These are phyloP conservation scores for Musa balbisiana DNA, from an alignment of 202 grass and related monocot species.

Conservation along the genomic window DNA sequence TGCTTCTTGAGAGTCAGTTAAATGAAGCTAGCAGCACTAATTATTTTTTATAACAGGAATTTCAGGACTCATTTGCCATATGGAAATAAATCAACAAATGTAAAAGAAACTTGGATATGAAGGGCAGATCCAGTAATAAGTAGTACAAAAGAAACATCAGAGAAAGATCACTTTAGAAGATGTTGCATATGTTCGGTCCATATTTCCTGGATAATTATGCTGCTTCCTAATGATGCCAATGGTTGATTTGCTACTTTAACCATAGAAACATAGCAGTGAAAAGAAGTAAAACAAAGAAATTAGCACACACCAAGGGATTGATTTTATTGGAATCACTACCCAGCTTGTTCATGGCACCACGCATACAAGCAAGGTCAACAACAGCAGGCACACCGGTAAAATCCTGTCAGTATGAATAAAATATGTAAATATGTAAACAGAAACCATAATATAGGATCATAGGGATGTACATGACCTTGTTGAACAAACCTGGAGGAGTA, in stretches of 20 bases:
- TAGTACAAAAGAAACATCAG: too few relatives aligned
- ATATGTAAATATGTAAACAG: constrained; percentile 14
- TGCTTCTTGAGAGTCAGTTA: too few relatives aligned
- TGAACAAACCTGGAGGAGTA: constrained; percentile 83
- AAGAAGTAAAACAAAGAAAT: neutral
- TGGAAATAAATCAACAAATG: too few relatives aligned
- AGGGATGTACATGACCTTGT: neutral
- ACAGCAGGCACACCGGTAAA: constrained; percentile 97
- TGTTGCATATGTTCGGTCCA: too few relatives aligned
- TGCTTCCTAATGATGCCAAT: neutral
- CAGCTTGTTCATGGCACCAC: constrained; percentile 86
- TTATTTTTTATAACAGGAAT: too few relatives aligned
- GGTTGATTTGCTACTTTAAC: too few relatives aligned
- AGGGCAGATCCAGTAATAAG: too few relatives aligned
- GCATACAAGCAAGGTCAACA: constrained; percentile 96
- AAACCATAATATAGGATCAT: neutral
- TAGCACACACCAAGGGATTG: constrained; percentile 58
- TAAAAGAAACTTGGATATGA: too few relatives aligned
- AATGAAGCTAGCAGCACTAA: too few relatives aligned
- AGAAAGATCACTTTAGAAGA: too few relatives aligned
- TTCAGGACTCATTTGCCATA: too few relatives aligned
- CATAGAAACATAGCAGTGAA: neutral
- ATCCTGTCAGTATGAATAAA: constrained; percentile 39
- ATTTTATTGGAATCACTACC: constrained; percentile 93
- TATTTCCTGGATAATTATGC: neutral